Conservation (phyloP, 2,329 filamentous ascomycete genomes). For the Fusarium fujikuroi region DNA sequence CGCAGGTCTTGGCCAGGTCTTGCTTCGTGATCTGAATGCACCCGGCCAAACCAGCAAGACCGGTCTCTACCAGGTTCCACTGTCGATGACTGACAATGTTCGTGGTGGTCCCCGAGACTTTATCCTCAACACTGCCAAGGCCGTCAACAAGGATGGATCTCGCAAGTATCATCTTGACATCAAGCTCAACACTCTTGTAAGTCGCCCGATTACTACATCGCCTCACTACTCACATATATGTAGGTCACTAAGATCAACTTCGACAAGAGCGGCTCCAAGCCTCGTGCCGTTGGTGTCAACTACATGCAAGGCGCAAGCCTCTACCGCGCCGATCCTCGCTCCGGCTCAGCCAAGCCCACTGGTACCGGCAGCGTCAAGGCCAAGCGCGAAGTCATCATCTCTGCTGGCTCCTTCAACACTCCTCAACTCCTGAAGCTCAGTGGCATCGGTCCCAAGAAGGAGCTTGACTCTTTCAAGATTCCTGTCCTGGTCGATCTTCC, state of each 20-base stretch:
- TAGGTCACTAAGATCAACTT: conserved; percentile 52
- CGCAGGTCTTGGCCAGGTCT: conserved; percentile 40
- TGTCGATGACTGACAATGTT: conserved; percentile 61
- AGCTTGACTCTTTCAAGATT: conserved; percentile 48
- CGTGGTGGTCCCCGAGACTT: conserved; percentile 68
- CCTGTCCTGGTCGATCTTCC: conserved; percentile 52
- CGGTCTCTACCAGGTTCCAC: conserved; percentile 66
- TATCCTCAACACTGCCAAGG: conserved; percentile 52
- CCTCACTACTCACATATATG: background rate
- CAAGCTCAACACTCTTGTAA: conserved; percentile 42
- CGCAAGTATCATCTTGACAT: conserved; percentile 45
- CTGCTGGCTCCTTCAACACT: conserved; percentile 60
- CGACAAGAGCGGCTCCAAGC: conserved; percentile 43
- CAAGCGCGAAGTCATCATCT: conserved; percentile 57
- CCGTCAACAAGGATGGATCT: conserved; percentile 36
- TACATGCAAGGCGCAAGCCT: conserved; percentile 43
- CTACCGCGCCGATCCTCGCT: conserved; percentile 42
- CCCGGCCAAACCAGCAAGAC: conserved; percentile 32
- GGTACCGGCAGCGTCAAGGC: conserved; percentile 19
- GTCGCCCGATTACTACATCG: rapidly evolving
- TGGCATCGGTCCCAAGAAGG: conserved; percentile 47
- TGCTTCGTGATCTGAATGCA: conserved; percentile 45
- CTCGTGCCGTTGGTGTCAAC: conserved; percentile 49
- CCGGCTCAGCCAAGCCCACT: conserved; percentile 10
- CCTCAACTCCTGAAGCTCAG: conserved; percentile 63